Conservation (phyloP, 345 rosid species). For the Linum tenue region DNA sequence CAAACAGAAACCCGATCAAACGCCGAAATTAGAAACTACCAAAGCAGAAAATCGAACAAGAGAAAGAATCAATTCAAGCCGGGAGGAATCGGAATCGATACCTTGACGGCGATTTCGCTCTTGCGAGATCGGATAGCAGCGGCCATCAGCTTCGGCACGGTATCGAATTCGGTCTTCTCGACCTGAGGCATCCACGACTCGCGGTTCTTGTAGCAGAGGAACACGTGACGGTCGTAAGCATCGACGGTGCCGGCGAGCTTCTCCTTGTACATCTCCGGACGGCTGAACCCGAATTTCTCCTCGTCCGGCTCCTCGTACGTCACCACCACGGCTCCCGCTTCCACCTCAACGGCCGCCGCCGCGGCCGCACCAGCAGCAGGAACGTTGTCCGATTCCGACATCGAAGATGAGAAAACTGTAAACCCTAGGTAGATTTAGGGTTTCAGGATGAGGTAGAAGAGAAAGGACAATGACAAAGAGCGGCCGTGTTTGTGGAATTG, state of each 20-base stretch:
- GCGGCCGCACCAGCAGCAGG: slow-evolving; percentile 4
- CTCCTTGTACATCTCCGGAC: slow-evolving; percentile 66
- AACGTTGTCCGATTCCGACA: slow-evolving; percentile 36
- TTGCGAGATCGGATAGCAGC: slow-evolving; percentile 61
- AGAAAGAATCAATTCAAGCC: neutral
- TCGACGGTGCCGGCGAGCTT: slow-evolving; percentile 58
- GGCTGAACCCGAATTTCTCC: slow-evolving; percentile 58
- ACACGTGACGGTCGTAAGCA: slow-evolving; percentile 70
- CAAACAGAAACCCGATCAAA: neutral
- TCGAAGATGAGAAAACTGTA: too few species aligned
- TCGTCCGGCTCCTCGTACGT: slow-evolving; percentile 35
- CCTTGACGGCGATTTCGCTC: slow-evolving; percentile 49
- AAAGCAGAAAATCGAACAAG: neutral
- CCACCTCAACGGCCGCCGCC: neutral
- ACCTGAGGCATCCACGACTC: slow-evolving; percentile 60
- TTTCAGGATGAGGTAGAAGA: too few species aligned
- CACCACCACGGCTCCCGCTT: slow-evolving; percentile 6
- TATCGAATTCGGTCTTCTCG: slow-evolving; percentile 49
- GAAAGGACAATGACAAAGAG: too few species aligned
- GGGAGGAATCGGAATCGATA: slow-evolving; percentile 5
- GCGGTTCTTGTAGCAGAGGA: slow-evolving; percentile 54
- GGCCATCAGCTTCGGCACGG: slow-evolving; percentile 53
- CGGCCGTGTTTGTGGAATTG: too few species aligned
- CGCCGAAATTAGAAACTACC: neutral
- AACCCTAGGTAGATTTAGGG: too few species aligned